Evolutionary conservation across 129 eudicot genomes (phyloP).

Genomic region (Solidago caesia): DNA sequence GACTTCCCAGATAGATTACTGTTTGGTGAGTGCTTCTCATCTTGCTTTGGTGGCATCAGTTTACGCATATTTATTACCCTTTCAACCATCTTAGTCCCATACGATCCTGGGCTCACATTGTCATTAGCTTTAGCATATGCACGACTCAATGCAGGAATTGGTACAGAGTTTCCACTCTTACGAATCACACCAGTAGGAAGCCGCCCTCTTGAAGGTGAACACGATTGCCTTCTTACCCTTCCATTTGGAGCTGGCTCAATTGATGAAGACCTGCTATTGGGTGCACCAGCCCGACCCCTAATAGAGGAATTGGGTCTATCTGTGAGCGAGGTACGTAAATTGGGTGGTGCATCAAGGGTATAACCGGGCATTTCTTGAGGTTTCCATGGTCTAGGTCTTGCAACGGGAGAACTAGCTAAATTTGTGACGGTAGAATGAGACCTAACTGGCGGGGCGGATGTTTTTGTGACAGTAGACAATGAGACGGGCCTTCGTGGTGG

Average conservation of each 20-base stretch:
- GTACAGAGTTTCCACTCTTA: conserved; percentile 81
- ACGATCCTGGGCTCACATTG: conserved; percentile 64
- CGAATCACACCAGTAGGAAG: conserved; percentile 65
- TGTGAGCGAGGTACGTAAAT: conserved; percentile 73
- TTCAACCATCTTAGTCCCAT: conserved; percentile 93
- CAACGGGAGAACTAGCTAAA: conserved; percentile 56
- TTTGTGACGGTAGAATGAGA: conserved; percentile 41
- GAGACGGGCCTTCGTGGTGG: conserved; percentile 72
- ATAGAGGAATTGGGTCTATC: conserved; percentile 74
- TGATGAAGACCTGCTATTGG: conserved; percentile 75
- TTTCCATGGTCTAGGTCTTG: conserved; percentile 83
- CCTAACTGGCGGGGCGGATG: conserved; percentile 45
- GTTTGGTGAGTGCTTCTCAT: conserved; percentile 70
- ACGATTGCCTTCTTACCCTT: conserved; percentile 79
- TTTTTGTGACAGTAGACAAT: conserved; percentile 37
- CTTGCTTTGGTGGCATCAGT: conserved; percentile 78
- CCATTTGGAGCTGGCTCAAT: conserved; percentile 73
- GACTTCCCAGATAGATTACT: conserved; percentile 78
- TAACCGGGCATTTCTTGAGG: conserved; percentile 99
- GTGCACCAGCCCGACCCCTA: conserved; percentile 85
- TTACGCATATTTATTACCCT: conserved; percentile 88
- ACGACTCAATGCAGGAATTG: conserved; percentile 72
- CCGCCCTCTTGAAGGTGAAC: conserved; percentile 94
- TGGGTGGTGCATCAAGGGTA: conserved; percentile 88
- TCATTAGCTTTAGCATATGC: conserved; percentile 83